These are phyloP conservation scores for Pholiota adiposa DNA, from an alignment of 1,284 basidiomycete species.

Conservation along the genomic window DNA sequence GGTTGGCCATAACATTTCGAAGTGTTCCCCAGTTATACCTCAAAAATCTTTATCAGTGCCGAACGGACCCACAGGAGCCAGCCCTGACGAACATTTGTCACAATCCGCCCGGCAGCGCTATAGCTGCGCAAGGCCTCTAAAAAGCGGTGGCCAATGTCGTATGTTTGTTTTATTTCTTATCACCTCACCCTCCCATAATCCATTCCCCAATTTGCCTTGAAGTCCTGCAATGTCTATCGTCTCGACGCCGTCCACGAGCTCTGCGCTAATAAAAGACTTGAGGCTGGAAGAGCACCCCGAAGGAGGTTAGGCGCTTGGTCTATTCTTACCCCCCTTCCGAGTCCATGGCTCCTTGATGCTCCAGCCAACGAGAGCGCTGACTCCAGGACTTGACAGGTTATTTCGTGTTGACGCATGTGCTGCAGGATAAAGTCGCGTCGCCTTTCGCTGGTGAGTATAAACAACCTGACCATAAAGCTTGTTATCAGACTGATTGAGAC, in stretches of 20 bases:
- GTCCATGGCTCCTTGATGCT: too few species aligned
- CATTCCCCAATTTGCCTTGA: too few species aligned
- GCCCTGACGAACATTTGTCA: background rate
- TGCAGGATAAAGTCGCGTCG: slow-evolving; percentile 9
- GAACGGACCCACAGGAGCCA: background rate
- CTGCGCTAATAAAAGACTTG: background rate
- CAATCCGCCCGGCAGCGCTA: background rate
- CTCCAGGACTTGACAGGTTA: slow-evolving; percentile 11
- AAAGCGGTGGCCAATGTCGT: background rate
- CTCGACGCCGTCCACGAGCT: background rate
- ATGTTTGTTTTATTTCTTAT: background rate
- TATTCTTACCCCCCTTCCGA: too few species aligned
- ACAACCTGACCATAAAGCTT: background rate
- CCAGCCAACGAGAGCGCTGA: background rate
- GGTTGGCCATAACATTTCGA: too few species aligned
- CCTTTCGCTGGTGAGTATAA: slow-evolving; percentile 17
- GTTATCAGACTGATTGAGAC: background rate
- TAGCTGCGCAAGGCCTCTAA: background rate
- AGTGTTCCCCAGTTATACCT: background rate
- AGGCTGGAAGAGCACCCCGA: background rate
- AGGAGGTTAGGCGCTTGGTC: background rate
- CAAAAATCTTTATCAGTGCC: background rate
- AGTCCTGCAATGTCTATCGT: too few species aligned
- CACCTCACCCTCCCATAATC: background rate
- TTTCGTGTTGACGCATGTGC: slow-evolving; percentile 17